Conservation (phyloP, 2,329 filamentous ascomycete species). For the Penicillium freii region DNA sequence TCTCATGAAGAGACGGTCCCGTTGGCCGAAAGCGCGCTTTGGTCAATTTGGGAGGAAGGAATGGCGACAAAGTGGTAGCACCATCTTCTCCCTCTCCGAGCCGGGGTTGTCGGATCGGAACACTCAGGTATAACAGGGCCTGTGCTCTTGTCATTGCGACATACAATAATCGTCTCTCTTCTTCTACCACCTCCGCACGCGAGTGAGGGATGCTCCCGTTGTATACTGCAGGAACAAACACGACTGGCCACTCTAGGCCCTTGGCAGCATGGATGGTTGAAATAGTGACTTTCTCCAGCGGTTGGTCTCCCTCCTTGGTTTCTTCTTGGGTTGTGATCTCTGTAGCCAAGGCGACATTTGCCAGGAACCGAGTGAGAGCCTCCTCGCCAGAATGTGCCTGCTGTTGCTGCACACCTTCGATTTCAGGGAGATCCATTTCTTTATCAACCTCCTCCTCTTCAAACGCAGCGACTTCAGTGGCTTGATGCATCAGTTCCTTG, state of each 20-base stretch:
- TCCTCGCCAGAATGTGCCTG: conserved; percentile 54
- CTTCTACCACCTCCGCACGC: conserved; percentile 77
- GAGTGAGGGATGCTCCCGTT: conserved; percentile 88
- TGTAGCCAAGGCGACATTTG: conserved; percentile 82
- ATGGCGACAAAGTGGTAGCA: conserved; percentile 67
- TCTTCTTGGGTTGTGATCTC: conserved; percentile 58
- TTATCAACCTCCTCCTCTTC: conserved; percentile 54
- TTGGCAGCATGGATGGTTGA: conserved; percentile 97
- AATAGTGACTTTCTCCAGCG: conserved; percentile 68
- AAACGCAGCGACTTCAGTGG: conserved; percentile 63
- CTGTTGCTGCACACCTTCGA: conserved; percentile 69
- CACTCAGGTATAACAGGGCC: conserved; percentile 80
- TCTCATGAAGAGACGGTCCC: conserved; percentile 68
- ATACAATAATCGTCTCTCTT: conserved; percentile 85
- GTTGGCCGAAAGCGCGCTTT: conserved; percentile 55
- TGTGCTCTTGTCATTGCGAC: conserved; percentile 96
- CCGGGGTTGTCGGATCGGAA: conserved; percentile 66
- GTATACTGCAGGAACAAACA: conserved; percentile 88
- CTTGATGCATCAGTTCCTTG: conserved; percentile 79
- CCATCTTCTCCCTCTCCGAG: conserved; percentile 48
- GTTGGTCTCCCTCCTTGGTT: conserved; percentile 55
- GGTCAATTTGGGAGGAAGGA: conserved; percentile 60
- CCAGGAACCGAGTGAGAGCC: conserved; percentile 74
- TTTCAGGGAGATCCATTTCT: conserved; percentile 57
- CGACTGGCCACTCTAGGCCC: conserved; percentile 91